These are phyloP conservation scores for Naegleria fowleri DNA, from an alignment of 208 protist species.

Conservation along the genomic window DNA sequence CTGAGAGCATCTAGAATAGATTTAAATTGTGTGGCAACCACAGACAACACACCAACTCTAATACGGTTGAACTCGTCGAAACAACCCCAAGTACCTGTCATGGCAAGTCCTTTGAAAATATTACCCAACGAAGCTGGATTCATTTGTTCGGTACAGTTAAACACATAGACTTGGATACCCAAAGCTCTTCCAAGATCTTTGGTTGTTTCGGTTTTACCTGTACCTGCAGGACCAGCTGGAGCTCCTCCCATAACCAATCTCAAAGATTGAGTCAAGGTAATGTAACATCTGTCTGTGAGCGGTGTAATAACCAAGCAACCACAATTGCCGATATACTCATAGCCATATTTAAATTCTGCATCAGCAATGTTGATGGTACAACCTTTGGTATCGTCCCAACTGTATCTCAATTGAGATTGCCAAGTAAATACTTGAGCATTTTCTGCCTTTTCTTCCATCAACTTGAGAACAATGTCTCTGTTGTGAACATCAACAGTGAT, in stretches of 20 bases:
- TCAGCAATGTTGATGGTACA: conserved; percentile 92
- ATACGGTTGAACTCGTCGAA: conserved; percentile 96
- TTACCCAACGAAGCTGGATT: conserved; percentile 92
- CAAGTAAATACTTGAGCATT: conserved; percentile 86
- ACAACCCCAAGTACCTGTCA: conserved; percentile 92
- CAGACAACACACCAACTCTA: conserved; percentile 92
- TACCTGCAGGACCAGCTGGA: conserved; percentile 81
- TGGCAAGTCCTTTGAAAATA: conserved; percentile 92
- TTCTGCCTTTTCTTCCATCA: conserved; percentile 87
- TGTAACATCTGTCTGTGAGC: conserved; percentile 97
- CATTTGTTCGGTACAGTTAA: conserved; percentile 97
- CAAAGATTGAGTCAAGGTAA: conserved; percentile 89
- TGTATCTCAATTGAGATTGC: conserved; percentile 94
- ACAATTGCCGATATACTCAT: conserved; percentile 96
- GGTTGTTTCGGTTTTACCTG: conserved; percentile 88
- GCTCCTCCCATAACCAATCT: conserved; percentile 79
- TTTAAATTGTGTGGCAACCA: conserved; percentile 94
- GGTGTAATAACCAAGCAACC: conserved; percentile 97
- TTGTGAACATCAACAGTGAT: conserved; percentile 97
- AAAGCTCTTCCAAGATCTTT: conserved; percentile 86
- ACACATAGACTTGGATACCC: conserved; percentile 86
- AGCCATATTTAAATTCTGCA: conserved; percentile 90
- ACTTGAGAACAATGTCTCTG: conserved; percentile 80
- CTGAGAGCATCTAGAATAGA: conserved; percentile 95
- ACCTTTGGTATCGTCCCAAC: conserved; percentile 84